These are phyloP conservation scores for Ascochyta viciae-villosae DNA, from an alignment of 2,329 filamentous ascomycete species.

Conservation along the genomic window DNA sequence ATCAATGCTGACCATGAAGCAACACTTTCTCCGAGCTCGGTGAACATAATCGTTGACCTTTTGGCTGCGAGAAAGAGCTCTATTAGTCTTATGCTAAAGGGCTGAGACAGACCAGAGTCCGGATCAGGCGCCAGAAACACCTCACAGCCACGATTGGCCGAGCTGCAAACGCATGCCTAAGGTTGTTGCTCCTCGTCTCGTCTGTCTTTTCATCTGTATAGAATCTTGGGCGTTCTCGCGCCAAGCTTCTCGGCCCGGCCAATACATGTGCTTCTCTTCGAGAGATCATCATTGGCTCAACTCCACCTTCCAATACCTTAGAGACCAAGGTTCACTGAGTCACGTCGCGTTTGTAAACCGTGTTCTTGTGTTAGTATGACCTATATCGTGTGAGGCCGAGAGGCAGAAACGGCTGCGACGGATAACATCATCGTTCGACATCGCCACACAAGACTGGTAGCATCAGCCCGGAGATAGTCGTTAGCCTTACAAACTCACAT, in stretches of 20 bases:
- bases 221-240: neutral
- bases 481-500: neutral
- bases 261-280: neutral
- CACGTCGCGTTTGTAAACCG: conserved; percentile 1
- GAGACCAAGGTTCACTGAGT: neutral
- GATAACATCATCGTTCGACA: neutral
- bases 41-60: neutral
- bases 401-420: conserved; percentile 8
- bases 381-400: conserved; percentile 19
- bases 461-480: neutral
- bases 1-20: neutral
- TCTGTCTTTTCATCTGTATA: neutral
- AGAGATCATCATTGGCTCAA: neutral
- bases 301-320: conserved; percentile 4
- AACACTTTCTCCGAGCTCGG: neutral
- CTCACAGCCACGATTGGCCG: neutral
- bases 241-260: conserved; percentile 15
- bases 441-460: conserved; percentile 1
- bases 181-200: neutral
- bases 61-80: neutral
- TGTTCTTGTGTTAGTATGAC: conserved; percentile 12
- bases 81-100: neutral
- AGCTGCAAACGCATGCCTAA: neutral
- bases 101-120: neutral
- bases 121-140: neutral